Base-by-base conservation (phyloP, 1,284 basidiomycete species). In the Leccinum subrobustum region DNA sequence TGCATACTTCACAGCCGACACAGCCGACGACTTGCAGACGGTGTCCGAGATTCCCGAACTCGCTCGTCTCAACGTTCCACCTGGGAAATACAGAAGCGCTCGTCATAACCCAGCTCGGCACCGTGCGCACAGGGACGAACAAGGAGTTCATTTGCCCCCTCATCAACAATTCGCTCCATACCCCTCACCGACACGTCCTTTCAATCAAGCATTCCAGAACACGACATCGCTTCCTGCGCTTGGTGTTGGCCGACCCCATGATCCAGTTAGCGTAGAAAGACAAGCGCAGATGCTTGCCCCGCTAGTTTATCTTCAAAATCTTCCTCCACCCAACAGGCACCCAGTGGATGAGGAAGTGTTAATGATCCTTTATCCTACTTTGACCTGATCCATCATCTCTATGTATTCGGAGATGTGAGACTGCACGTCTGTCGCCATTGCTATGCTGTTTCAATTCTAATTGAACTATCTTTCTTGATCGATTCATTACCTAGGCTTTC, bases 1-100 rank as follows among this genome's bases (percentile, higher is more conserved):
- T 64, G 88, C 89, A 31, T 91, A 91, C 73, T 89, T 85, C 65
- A 88, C 86, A 2, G 79, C 84, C 56, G 82, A 85, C 39, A 82
- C 86, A 0, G 70, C 84, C 39, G 78, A 85, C 55, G 76, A 77
- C 56, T 79, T 91, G 35, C 75, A 70, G 52, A 85, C 83, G 1
- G 79, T 91, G 59, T 81, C 87, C 58, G 82, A 88, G 59, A 74
- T 84, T 48, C 82, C 83, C 3, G 70, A 78, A 48, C 79, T 91
- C 39, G 78, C 80, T 8, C 67, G 67, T 35, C 71, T 91, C 23
- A 69, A 74, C 9, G 85, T 88, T 20, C 89, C 89, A 0, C 72
- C 74, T 5, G 84, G 84, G 27, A 79, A 77, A 60, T 91, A 90
- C 68, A 80, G 77, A 63, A 87, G 86, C 64, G 88, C 89, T 8